Evolutionary conservation across 2,329 filamentous ascomycete species (phyloP), one percentile per base, ranked within the genome.

Genomic region (Claviceps sp.): DNA sequence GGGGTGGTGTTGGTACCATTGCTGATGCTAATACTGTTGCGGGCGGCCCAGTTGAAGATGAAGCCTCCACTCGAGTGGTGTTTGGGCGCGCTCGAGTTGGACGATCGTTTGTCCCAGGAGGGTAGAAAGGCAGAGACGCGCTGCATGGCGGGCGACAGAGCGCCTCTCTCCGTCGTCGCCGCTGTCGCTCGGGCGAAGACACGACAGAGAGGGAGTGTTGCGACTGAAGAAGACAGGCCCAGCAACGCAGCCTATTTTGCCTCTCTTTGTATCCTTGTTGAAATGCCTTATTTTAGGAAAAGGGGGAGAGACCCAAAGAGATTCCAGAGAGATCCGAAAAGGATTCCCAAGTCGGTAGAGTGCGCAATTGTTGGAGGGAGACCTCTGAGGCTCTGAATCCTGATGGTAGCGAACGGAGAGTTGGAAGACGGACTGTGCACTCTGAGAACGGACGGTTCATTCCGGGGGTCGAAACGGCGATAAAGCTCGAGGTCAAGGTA

Each of bases 1-100:
- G 26, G 14, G 26, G 14, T 18, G 47, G 11, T 49, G 41, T 26
- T 56, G 38, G 52, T 50, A 22, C 59, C 56, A 18, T 57, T 54
- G 24, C 56, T 52, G 43, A 55, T 62, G 50, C 59, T 54, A 18
- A 50, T 53, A 48, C 40, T 79, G 74, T 54, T 82, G 79, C 55
- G 73, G 65, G 65, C 68, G 58, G 71, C 67, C 71, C 72, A 74
- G 48, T 68, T 67, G 54, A 73, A 73, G 36, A 74, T 63, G 55
- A 62, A 56, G 26, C 20, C 49, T 38, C 49, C 49, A 14, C 22
- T 37, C 8, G 49, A 18, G 47, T 57, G 52, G 43, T 60, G 56
- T 54, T 63, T 64, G 54, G 60, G 59, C 52, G 56, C 56, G 46
- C 57, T 60, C 54, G 59, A 54, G 52, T 57, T 62, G 50, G 66